Evolutionary conservation across 2,329 filamentous ascomycete species (phyloP), one percentile per base, ranked within the genome.

Genomic region (Xylariaceae sp.): DNA sequence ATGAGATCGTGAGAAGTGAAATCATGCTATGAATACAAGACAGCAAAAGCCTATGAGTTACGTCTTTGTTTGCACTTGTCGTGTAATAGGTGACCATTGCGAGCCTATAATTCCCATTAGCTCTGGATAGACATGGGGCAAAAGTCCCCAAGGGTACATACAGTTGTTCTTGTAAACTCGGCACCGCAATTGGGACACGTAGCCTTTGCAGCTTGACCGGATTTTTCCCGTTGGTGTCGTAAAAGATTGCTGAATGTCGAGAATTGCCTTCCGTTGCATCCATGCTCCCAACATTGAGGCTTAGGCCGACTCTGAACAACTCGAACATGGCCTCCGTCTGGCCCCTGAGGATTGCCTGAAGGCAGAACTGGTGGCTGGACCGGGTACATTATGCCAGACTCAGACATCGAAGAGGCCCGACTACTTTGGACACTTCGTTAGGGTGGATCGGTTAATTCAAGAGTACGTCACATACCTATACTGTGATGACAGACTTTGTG

Each of bases 241-340:
- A 96, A 75, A 3, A 96, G 80, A 66, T 96, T 96, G 79, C 90
- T 96, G 66, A 96, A 96, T 3, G 92, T 96, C 15, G 90, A 95
- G 65, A 97, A 97, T 63, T 95, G 89, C 30, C 91, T 85, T 17
- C 92, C 92, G 62, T 96, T 96, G 75, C 92, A 97, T 11, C 91
- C 92, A 64, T 97, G 92, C 53, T 96, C 92, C 89, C 89, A 97
- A 70, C 92, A 96, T 66, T 95, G 90, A 41, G 91, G 90, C 71
- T 95, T 95, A n/a, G 90, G 90, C 57, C 88, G 81, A 59, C 83
- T 85, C 66, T 87, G 86, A 15, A 90, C 77, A 14, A 90, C 82
- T 51, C 87, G 78, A 36, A 89, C 83, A 57, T 82, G 73, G 39
- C 73, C 66, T 35, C 68, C 66, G 54, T 74, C 70, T 54, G 71